Conservation (phyloP, 2,329 filamentous ascomycete species). For the Pseudogymnoascus sp. region DNA sequence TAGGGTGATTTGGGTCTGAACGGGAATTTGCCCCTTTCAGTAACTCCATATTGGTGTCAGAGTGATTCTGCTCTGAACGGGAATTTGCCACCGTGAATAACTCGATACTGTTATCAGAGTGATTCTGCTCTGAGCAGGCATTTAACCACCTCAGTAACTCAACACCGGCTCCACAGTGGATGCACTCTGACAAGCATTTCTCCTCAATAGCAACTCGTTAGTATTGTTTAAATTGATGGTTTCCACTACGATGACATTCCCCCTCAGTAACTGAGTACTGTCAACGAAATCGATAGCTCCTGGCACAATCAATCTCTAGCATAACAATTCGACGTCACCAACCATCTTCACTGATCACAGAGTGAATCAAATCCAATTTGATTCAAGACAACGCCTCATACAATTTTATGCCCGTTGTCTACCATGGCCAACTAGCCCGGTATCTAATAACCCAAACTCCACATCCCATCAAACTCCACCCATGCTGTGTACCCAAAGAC, state of each 20-base stretch:
- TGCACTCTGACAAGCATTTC: background rate
- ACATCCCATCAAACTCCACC: background rate
- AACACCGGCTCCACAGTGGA: background rate
- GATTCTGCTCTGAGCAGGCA: background rate
- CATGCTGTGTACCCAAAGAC: background rate
- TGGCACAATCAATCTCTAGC: background rate
- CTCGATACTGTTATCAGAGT: background rate
- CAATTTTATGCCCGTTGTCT: background rate
- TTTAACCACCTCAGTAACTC: background rate
- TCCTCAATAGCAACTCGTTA: background rate
- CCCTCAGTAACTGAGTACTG: background rate
- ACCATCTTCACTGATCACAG: background rate
- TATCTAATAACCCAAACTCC: background rate
- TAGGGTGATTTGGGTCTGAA: background rate
- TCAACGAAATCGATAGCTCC: background rate
- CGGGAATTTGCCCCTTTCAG: background rate
- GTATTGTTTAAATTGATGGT: background rate
- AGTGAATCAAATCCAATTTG: background rate
- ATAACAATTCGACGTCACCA: background rate
- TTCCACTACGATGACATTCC: background rate
- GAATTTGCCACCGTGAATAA: background rate
- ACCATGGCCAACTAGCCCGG: background rate
- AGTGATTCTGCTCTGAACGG: background rate
- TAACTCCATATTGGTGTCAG: background rate
- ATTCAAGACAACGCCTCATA: background rate